These are phyloP conservation scores for Castanea crenata DNA, from an alignment of 306 rosid genomes.

Conservation along the genomic window DNA sequence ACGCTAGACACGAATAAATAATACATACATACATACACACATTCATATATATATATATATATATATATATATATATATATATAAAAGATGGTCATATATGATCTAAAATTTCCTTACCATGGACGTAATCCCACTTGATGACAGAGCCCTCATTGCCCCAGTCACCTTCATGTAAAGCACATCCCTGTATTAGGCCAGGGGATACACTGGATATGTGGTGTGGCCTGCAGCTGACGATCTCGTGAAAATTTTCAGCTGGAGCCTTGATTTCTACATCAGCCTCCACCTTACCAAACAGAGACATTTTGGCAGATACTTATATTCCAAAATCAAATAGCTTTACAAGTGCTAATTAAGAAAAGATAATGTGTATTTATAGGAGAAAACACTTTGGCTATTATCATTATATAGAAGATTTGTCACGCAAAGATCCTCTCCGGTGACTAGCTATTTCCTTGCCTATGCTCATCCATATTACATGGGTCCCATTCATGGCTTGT, in stretches of 20 bases:
- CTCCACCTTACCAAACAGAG: constrained; percentile 13
- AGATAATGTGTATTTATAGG: not conserved
- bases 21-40: no score
- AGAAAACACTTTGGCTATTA: not conserved
- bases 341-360: not conserved
- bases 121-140: constrained; percentile 18
- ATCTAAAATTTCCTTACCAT: constrained; percentile 11
- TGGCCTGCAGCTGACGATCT: constrained; percentile 18
- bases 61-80: no score
- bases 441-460: no score
- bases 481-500: no score
- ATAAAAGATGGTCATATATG: not conserved
- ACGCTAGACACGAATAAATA: no score
- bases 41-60: no score
- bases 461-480: no score
- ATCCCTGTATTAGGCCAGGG: not conserved
- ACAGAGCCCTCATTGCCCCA: constrained; percentile 21
- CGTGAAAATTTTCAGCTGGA: constrained; percentile 4
- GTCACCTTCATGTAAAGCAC: constrained; percentile 16
- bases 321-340: not conserved
- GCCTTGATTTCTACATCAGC: constrained; percentile 18
- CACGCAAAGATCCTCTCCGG: no score
- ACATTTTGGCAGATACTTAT: not conserved
- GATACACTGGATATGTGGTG: constrained; percentile 12
- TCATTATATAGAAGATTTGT: not conserved